Evolutionary conservation across 768 basidiomycete genomes (phyloP).

Genomic region (Naematelia encephala): DNA sequence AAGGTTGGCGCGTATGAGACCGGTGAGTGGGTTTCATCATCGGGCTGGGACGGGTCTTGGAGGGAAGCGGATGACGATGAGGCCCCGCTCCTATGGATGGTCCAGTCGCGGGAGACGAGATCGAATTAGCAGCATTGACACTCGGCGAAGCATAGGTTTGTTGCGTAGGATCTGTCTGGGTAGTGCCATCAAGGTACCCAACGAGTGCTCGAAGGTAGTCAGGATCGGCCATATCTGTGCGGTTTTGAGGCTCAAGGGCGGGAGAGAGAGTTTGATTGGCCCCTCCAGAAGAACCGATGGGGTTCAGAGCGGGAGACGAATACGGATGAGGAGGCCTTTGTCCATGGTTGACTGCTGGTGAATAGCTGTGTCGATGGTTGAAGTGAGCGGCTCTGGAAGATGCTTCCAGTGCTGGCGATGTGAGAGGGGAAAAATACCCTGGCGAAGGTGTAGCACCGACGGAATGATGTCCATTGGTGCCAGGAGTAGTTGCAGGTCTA

Average conservation of each 20-base stretch:
- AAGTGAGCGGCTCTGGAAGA: constrained; percentile 16
- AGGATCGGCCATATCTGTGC: constrained; percentile 30
- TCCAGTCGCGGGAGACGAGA: constrained; percentile 8
- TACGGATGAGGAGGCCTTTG: constrained; percentile 31
- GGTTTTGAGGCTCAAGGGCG: constrained; percentile 38
- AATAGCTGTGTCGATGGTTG: constrained; percentile 15
- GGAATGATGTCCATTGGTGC: constrained; percentile 19
- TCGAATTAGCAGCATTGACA: neutral
- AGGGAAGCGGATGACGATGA: constrained; percentile 32
- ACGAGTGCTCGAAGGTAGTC: constrained; percentile 35
- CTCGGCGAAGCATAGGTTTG: neutral
- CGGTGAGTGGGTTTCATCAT: constrained; percentile 49
- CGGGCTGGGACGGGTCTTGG: constrained; percentile 44
- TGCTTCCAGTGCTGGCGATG: constrained; percentile 52
- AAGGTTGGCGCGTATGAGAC: constrained; percentile 13
- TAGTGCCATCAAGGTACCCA: constrained; percentile 28
- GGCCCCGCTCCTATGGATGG: constrained; percentile 16
- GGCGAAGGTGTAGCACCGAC: constrained; percentile 33
- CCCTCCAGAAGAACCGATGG: constrained; percentile 40
- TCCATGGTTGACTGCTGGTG: constrained; percentile 19
- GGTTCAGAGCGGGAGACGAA: constrained; percentile 40
- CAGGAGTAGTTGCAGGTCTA: constrained; percentile 36
- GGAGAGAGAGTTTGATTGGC: constrained; percentile 47
- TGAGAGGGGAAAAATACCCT: constrained; percentile 52
- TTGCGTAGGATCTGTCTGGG: neutral